phyloP scores from a whole-genome alignment of 768 basidiomycete genomes.

The Trametes cubensis region DNA sequence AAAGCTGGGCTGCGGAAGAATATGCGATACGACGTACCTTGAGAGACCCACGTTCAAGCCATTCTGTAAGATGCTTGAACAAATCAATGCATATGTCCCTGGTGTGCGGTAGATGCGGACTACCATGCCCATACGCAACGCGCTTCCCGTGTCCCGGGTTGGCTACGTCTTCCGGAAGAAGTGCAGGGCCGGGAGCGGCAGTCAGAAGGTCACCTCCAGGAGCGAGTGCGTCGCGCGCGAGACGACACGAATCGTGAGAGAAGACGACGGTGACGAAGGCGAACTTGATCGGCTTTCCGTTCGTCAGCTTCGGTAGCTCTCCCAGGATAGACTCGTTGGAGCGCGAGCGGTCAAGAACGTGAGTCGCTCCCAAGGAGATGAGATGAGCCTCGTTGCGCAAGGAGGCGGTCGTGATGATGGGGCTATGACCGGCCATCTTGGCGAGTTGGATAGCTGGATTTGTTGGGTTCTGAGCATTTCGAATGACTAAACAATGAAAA shows the following conservation, averaged over 20 bases:
- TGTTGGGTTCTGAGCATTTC: too few relatives aligned
- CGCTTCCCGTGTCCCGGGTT: conserved; percentile 16
- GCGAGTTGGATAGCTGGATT: too few relatives aligned
- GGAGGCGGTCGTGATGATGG: conserved; percentile 17
- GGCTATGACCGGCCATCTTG: too few relatives aligned
- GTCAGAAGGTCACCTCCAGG: conserved; percentile 26
- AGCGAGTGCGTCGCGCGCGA: conserved; percentile 28
- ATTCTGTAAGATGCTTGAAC: conserved; percentile 18
- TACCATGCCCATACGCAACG: conserved; percentile 14
- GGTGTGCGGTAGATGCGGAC: conserved; percentile 8
- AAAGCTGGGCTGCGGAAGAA: too few relatives aligned
- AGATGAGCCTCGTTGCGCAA: conserved; percentile 22
- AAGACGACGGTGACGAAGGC: conserved; percentile 29
- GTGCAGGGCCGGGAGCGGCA: conserved; percentile 6
- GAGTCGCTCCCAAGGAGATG: conserved; percentile 28
- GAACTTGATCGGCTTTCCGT: conserved; percentile 25
- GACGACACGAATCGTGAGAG: conserved; percentile 24
- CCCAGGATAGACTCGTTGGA: conserved; percentile 13
- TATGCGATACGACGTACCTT: conserved; percentile 13
- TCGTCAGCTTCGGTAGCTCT: conserved; percentile 22
- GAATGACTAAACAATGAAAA: background rate
- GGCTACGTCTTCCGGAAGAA: conserved; percentile 1
- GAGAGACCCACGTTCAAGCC: conserved; percentile 18
- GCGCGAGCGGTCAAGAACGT: conserved; percentile 30
- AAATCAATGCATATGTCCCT: conserved; percentile 11